Evolutionary conservation across 169 alveolate genomes (phyloP).

Genomic region (Eimeria zaria): DNA sequence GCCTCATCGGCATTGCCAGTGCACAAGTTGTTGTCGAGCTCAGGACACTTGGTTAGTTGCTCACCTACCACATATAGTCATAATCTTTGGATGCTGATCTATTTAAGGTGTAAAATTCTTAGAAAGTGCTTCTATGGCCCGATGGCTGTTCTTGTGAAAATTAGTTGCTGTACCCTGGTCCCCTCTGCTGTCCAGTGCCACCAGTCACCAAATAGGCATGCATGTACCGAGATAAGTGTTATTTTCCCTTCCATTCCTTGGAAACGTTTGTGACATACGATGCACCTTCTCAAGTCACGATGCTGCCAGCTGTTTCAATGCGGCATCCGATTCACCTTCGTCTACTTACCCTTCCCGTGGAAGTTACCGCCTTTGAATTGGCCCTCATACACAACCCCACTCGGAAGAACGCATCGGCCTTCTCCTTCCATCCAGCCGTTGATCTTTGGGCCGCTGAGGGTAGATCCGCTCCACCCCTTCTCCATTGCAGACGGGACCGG

Average conservation of each 20-base stretch:
- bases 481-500: background rate
- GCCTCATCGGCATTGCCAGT: background rate
- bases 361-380: slow-evolving; percentile 92
- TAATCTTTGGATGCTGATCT: background rate
- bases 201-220: background rate
- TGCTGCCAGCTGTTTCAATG: background rate
- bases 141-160: background rate
- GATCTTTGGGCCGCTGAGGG: slow-evolving; percentile 44
- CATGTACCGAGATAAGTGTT: background rate
- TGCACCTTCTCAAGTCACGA: background rate
- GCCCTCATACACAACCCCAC: slow-evolving; percentile 93
- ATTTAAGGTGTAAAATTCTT: background rate
- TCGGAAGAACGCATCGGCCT: slow-evolving; percentile 91
- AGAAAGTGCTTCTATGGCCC: background rate
- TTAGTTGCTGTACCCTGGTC: background rate
- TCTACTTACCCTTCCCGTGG: slow-evolving; percentile 74
- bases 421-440: slow-evolving; percentile 91
- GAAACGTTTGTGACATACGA: background rate
- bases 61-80: background rate
- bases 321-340: background rate
- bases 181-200: background rate
- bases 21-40: background rate
- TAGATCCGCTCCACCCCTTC: slow-evolving; percentile 72
- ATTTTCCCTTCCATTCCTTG: background rate
- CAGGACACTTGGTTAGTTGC: background rate